A percentile compares a stretch with the other conserved stretches of the same genome.
phyloP scores from a whole-genome alignment of 2,329 filamentous ascomycete genomes.

The Monilinia fructigena region DNA sequence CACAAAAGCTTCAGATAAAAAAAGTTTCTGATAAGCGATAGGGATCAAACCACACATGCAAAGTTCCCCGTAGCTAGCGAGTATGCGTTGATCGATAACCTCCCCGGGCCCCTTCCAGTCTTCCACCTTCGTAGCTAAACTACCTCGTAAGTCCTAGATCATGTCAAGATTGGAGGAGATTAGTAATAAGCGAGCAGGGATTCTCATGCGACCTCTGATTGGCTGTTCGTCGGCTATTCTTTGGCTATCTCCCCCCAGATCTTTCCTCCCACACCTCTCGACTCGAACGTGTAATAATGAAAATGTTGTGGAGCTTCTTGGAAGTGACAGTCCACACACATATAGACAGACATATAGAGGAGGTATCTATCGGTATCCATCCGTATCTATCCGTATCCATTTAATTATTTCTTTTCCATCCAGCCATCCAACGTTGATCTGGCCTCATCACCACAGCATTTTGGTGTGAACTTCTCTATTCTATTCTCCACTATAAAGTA shows the following conservation, averaged over 20 bases:
- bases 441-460: conserved; percentile 12
- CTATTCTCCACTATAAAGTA: neutral
- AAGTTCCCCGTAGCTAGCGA: conserved; percentile 23
- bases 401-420: neutral
- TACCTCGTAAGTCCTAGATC: too few relatives aligned
- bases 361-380: too few relatives aligned
- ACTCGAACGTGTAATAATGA: neutral
- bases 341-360: too few relatives aligned
- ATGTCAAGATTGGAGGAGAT: neutral
- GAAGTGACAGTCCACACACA: too few relatives aligned
- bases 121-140: too few relatives aligned
- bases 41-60: conserved; percentile 25
- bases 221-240: neutral
- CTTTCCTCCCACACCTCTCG: neutral
- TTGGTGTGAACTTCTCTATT: neutral
- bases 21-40: conserved; percentile 28
- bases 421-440: neutral
- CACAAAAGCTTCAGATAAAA: conserved; percentile 24
- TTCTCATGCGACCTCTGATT: neutral
- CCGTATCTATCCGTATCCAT: too few relatives aligned
- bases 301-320: conserved; percentile 1
- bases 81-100: neutral
- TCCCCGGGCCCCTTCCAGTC: neutral
- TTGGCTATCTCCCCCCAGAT: neutral
- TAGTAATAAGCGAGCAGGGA: neutral